These are phyloP conservation scores for Ceratocystis eucalypticola DNA, from an alignment of 2,329 filamentous ascomycete species.

Conservation along the genomic window DNA sequence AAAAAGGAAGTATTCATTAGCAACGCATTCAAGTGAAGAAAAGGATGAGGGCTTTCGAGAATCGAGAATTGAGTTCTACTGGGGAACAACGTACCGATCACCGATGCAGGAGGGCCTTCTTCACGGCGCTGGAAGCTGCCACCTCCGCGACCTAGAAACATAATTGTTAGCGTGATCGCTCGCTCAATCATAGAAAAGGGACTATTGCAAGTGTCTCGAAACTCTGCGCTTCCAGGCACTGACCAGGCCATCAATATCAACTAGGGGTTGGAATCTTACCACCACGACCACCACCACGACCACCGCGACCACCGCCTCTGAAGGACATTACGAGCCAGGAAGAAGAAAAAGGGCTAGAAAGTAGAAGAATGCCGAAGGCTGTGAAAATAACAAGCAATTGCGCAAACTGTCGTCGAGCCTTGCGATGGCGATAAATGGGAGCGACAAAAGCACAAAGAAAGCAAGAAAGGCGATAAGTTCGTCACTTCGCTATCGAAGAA, in stretches of 20 bases:
- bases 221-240: too few species aligned
- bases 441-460: neutral
- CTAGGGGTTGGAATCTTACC: conserved; percentile 25
- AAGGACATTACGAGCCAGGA: conserved; percentile 27
- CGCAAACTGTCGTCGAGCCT: conserved; percentile 1
- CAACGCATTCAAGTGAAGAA: neutral
- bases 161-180: conserved; percentile 5
- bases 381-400: neutral
- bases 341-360: neutral
- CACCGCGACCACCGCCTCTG: conserved; percentile 28
- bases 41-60: neutral
- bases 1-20: neutral
- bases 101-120: conserved; percentile 29
- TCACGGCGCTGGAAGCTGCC: conserved; percentile 31
- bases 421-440: neutral
- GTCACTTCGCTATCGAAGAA: neutral
- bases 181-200: neutral
- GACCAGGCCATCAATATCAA: neutral
- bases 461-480: conserved; percentile 14
- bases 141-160: conserved; percentile 26
- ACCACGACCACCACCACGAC: conserved; percentile 27
- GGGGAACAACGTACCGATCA: conserved; percentile 26
- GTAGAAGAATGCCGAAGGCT: neutral
- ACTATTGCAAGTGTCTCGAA: too few species aligned
- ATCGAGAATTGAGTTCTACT: neutral